phyloP scores from a whole-genome alignment of 2,329 filamentous ascomycete genomes.

The Penicillium sp. region DNA sequence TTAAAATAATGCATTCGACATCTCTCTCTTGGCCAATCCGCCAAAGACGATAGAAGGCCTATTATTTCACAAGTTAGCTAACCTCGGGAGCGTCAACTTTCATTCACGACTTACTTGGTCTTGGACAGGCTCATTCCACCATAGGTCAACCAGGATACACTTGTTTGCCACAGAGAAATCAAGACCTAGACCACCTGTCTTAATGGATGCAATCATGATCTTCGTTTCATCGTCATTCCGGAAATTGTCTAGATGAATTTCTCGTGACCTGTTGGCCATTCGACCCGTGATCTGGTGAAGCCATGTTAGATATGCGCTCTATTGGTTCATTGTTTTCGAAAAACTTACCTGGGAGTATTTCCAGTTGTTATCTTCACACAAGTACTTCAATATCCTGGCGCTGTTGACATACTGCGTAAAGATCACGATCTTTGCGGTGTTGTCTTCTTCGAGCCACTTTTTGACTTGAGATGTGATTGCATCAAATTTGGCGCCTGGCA shows the following conservation, averaged over 20 bases:
- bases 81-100: no score
- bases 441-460: background rate
- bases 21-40: constrained; percentile 63
- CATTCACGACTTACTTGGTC: constrained; percentile 50
- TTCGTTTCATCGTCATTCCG: constrained; percentile 35
- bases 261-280: constrained; percentile 45
- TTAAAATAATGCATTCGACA: constrained; percentile 59
- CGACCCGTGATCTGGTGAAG: constrained; percentile 48
- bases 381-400: constrained; percentile 49
- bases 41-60: constrained; percentile 58
- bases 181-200: constrained; percentile 57
- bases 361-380: constrained; percentile 54
- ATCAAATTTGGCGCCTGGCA: background rate
- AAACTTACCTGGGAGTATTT: constrained; percentile 21
- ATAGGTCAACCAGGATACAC: constrained; percentile 55
- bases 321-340: no score
- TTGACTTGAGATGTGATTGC: background rate
- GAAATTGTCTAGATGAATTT: constrained; percentile 50
- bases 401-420: constrained; percentile 34
- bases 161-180: constrained; percentile 62
- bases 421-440: background rate
- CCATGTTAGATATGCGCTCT: background rate
- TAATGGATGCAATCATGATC: constrained; percentile 57
- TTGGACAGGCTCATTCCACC: constrained; percentile 63
- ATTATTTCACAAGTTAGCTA: background rate